Evolutionary conservation across 768 basidiomycete species (phyloP).

Genomic region (Kwoniella sp.): DNA sequence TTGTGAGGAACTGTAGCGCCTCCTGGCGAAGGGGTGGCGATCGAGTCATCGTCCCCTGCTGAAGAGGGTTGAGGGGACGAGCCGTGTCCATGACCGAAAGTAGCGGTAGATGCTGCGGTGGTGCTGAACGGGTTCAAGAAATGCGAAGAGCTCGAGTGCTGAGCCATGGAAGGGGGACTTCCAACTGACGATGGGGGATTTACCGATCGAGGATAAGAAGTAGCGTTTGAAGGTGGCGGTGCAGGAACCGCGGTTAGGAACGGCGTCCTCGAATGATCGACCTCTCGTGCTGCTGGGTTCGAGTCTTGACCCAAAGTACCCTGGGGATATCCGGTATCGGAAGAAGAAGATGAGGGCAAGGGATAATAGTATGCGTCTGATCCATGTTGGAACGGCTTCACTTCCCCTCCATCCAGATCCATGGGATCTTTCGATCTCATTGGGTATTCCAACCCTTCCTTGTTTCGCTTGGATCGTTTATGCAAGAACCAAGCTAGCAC

Average conservation of each 20-base stretch:
- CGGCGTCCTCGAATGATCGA: constrained; percentile 16
- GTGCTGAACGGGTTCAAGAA: constrained; percentile 4
- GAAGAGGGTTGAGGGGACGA: not conserved
- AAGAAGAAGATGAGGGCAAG: constrained; percentile 4
- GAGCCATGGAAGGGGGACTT: not conserved
- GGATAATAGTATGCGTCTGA: constrained; percentile 1
- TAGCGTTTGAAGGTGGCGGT: constrained; percentile 22
- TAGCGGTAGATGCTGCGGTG: constrained; percentile 4
- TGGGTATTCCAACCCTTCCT: constrained; percentile 3
- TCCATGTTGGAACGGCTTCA: constrained; percentile 21
- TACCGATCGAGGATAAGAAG: constrained; percentile 22
- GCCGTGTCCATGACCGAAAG: constrained; percentile 4
- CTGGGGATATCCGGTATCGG: not conserved
- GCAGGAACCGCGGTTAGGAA: constrained; percentile 16
- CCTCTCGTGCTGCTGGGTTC: constrained; percentile 7
- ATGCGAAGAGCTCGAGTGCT: not conserved
- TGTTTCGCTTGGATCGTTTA: constrained; percentile 1
- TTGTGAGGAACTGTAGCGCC: not conserved
- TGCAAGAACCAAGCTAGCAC: constrained; percentile 33
- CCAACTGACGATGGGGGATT: constrained; percentile 15
- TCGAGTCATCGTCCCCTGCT: not conserved
- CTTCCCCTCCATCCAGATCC: constrained; percentile 26
- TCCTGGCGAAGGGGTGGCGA: not conserved
- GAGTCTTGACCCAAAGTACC: no score
- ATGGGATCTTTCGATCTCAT: constrained; percentile 7